phyloP scores from a whole-genome alignment of 2,329 filamentous ascomycete species.

The Colletotrichum lupini region DNA sequence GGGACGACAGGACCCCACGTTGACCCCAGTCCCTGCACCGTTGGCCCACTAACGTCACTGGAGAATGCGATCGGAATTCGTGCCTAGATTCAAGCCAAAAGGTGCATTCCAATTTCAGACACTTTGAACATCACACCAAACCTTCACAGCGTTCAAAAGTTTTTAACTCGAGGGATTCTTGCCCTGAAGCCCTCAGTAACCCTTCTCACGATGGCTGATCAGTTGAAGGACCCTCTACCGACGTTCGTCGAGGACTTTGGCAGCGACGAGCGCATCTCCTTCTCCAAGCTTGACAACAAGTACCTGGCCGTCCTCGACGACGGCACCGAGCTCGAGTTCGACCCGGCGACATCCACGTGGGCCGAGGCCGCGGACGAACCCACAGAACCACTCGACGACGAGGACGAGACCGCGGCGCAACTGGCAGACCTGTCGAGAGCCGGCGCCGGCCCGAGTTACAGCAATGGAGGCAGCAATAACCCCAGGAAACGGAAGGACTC shows the following conservation, averaged over 20 bases:
- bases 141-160: not conserved
- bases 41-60: slow-evolving; percentile 31
- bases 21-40: slow-evolving; percentile 25
- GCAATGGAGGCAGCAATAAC: slow-evolving; percentile 32
- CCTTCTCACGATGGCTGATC: slow-evolving; percentile 19
- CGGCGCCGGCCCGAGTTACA: slow-evolving; percentile 38
- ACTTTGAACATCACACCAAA: not conserved
- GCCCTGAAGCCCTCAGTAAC: not conserved
- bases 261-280: slow-evolving; percentile 84
- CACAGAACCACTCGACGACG: slow-evolving; percentile 51
- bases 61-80: slow-evolving; percentile 20
- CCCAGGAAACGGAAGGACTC: slow-evolving; percentile 57
- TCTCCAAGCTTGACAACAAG: slow-evolving; percentile 83
- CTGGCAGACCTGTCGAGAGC: slow-evolving; percentile 37
- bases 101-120: not conserved
- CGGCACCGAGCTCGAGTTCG: slow-evolving; percentile 87
- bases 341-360: slow-evolving; percentile 79
- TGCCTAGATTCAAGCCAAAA: not conserved
- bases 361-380: slow-evolving; percentile 68
- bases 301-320: slow-evolving; percentile 87
- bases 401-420: slow-evolving; percentile 44
- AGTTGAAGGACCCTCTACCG: slow-evolving; percentile 59
- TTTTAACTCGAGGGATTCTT: not conserved
- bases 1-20: slow-evolving; percentile 19
- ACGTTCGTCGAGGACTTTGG: slow-evolving; percentile 77